Evolutionary conservation across 2,329 filamentous ascomycete species (phyloP), one percentile per base, ranked within the genome.

Genomic region (Fusarium cicatricum): DNA sequence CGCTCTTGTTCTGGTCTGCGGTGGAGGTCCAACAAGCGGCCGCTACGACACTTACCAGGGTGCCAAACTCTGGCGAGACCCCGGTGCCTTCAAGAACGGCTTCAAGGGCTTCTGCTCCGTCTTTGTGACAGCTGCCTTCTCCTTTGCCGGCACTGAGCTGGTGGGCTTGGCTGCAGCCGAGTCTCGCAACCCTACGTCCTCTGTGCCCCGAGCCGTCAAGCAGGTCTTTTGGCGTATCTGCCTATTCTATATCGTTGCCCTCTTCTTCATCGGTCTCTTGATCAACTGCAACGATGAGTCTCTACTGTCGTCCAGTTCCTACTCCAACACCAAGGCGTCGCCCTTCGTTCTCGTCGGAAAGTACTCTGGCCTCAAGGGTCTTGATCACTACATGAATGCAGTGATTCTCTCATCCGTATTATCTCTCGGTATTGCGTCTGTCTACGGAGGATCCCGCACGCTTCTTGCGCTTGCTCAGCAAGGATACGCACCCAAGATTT

Each of bases 121-220:
- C 52, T 89, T 90, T 58, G 87, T 90, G 45, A 89, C 85, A 0
- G 87, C 88, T 3, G 87, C 87, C 8, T 90, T 90, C 64, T 78
- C 87, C 31, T 90, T 89, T 65, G 83, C 85, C 1, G 87, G 87
- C 3, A 89, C 87, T 0, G 88, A 90, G 69, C 78, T 89, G 2
- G 86, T 90, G 40, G 88, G 88, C 66, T 80, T 91, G 7, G 87
- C 87, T 5, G 88, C 88, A 2, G 88, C 88, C 14, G 88, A 91
- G 72, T 84, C 87, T 0, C 75, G 72, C 7, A 89, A 90, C 67
- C 88, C 88, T 1, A 82, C 85, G 52, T 85, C 89, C 69, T 85
- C 87, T 0, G 81, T 96, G 1, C 91, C 91, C 1, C 87, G 85
- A n/a, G 91, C 91, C 2, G 85, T 92, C 69, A 93, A 92, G 77